Conservation (phyloP, 345 rosid genomes). For the Moricandia arvensis region DNA sequence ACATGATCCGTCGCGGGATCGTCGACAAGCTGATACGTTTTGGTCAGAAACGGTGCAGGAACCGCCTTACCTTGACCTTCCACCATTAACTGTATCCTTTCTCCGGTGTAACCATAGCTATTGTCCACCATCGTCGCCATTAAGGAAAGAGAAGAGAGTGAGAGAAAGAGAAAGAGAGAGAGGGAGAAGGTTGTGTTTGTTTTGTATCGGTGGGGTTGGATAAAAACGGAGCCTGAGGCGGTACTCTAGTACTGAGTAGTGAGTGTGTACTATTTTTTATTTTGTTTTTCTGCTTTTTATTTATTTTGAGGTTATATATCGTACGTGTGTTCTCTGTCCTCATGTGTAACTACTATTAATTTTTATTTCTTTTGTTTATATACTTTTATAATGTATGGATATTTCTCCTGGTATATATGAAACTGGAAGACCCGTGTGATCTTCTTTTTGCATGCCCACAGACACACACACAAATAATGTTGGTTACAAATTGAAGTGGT, state of each 20-base stretch:
- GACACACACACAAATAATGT: background rate
- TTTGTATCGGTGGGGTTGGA: constrained; percentile 33
- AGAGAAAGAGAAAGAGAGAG: background rate
- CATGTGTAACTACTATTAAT: constrained; percentile 34
- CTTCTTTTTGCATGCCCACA: constrained; percentile 16
- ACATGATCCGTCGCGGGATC: constrained; percentile 83
- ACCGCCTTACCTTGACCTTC: constrained; percentile 81
- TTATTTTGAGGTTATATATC: constrained; percentile 21
- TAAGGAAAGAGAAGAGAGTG: constrained; percentile 3
- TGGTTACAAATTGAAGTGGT: background rate
- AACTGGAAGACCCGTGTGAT: constrained; percentile 11
- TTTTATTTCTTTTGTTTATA: background rate
- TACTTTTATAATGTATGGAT: background rate
- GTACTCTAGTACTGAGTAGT: constrained; percentile 32
- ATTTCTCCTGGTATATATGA: constrained; percentile 23
- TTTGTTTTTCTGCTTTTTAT: constrained; percentile 6
- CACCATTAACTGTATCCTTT: constrained; percentile 70
- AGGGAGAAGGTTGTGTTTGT: constrained; percentile 16
- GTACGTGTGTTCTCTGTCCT: constrained; percentile 38
- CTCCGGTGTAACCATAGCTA: constrained; percentile 43
- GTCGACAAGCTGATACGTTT: constrained; percentile 93
- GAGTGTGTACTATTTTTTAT: constrained; percentile 23
- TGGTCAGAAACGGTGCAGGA: constrained; percentile 92
- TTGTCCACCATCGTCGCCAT: constrained; percentile 28
- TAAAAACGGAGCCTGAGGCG: constrained; percentile 40